phyloP scores from a whole-genome alignment of 2,329 filamentous ascomycete species.

The Cladophialophora carrionii region DNA sequence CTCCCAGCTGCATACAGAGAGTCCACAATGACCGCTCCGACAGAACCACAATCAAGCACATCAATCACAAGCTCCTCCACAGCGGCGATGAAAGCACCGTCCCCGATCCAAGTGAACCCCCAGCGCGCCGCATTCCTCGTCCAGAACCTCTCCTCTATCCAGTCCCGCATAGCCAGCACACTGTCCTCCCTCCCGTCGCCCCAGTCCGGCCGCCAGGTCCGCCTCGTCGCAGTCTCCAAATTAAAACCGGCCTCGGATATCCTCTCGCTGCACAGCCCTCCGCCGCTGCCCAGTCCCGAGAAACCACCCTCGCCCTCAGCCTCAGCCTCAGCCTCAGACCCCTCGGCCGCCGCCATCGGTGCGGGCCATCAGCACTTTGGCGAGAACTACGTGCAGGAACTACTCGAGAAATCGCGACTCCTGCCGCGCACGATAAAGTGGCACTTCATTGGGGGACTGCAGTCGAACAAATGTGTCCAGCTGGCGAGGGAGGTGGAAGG shows the following conservation, averaged over 20 bases:
- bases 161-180: conserved; percentile 39
- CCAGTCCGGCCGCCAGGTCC: conserved; percentile 84
- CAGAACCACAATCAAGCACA: not conserved
- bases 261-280: conserved; percentile 69
- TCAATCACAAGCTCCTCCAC: not conserved
- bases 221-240: conserved; percentile 94
- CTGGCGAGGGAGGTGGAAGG: conserved; percentile 82
- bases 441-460: conserved; percentile 96
- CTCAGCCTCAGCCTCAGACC: no score
- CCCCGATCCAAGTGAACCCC: conserved; percentile 47
- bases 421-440: conserved; percentile 77
- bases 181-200: conserved; percentile 84
- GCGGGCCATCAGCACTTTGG: conserved; percentile 70
- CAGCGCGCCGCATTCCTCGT: conserved; percentile 65
- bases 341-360: conserved; percentile 25
- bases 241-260: conserved; percentile 92
- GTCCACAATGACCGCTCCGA: not conserved
- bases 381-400: conserved; percentile 93
- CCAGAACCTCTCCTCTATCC: conserved; percentile 65
- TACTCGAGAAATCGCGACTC: conserved; percentile 79
- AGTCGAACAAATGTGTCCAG: conserved; percentile 89
- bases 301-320: no score
- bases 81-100: conserved; percentile 26
- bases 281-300: conserved; percentile 34
- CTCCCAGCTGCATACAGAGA: not conserved